phyloP scores from a whole-genome alignment of 495 filamentous ascomycete genomes.

The Podospora fimiseda region DNA sequence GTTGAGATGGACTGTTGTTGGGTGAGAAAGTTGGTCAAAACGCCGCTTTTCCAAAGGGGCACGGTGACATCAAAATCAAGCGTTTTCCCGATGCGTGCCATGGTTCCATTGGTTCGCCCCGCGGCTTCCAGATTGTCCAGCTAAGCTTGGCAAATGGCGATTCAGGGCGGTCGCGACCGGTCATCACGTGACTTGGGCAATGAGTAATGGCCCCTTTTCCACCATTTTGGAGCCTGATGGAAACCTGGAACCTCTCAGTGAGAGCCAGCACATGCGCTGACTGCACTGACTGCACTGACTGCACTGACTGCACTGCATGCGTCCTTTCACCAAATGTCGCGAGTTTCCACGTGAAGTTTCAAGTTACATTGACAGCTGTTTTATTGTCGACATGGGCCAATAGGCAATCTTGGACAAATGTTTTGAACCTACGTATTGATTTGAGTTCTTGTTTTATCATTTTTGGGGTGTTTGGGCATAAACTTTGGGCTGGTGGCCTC shows the following conservation, averaged over 20 bases:
- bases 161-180: conserved; percentile 1
- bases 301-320: no score
- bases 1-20: neutral
- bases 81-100: conserved; percentile 11
- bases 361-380: neutral
- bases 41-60: conserved; percentile 10
- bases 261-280: neutral
- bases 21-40: neutral
- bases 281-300: no score
- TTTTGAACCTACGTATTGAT: no score
- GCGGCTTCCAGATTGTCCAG: conserved; percentile 5
- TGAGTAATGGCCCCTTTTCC: conserved; percentile 1
- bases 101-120: conserved; percentile 12
- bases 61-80: conserved; percentile 21
- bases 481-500: neutral
- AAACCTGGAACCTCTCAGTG: neutral
- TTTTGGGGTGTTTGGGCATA: neutral
- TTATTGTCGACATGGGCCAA: no score
- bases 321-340: no score
- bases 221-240: neutral
- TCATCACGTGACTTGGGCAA: conserved; percentile 14
- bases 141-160: conserved; percentile 5
- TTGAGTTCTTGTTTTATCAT: neutral
- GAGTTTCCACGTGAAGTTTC: neutral
- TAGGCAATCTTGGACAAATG: no score